A percentile compares a stretch with the other conserved stretches of the same genome.
Evolutionary conservation across 176 grass and related monocot genomes (phyloP).

Genomic region (Elaeis guineensis): DNA sequence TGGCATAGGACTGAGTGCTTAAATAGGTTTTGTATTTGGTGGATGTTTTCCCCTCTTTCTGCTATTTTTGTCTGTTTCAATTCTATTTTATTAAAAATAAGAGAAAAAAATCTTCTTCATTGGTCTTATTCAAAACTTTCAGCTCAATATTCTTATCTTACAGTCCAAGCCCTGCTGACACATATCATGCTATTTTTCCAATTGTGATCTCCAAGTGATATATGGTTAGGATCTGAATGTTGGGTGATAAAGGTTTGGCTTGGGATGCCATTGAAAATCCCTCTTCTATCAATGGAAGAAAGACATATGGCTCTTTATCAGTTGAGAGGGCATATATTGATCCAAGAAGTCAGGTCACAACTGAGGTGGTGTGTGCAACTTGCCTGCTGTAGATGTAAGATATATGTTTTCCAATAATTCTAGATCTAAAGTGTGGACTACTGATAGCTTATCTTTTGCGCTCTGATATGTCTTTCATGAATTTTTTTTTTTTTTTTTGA

Average conservation of each 20-base stretch:
- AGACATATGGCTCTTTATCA: conserved; percentile 52
- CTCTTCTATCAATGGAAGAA: conserved; percentile 60
- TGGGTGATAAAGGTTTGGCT: conserved; percentile 71
- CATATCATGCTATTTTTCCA: conserved; percentile 14
- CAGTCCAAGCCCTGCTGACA: no score
- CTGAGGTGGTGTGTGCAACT: conserved; percentile 50
- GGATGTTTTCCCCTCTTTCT: no score
- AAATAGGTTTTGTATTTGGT: no score
- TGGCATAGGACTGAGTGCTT: no score
- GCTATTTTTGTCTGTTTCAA: no score
- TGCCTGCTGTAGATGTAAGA: conserved; percentile 78
- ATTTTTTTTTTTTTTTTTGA: conserved; percentile 25
- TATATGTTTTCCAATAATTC: conserved; percentile 78
- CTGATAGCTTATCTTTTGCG: conserved; percentile 62
- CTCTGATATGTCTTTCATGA: conserved; percentile 56
- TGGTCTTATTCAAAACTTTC: no score
- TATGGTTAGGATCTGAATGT: conserved; percentile 82
- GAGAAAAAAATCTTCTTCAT: no score
- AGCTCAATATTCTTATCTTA: no score
- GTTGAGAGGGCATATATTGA: no score
- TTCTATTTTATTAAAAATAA: neutral
- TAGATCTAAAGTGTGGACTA: conserved; percentile 81
- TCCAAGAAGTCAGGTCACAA: conserved; percentile 61
- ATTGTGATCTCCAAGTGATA: conserved; percentile 39
- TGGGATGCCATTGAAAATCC: conserved; percentile 53